Conservation (phyloP, 1,139 yeast species). For the Geotrichum cucujoidarum region DNA sequence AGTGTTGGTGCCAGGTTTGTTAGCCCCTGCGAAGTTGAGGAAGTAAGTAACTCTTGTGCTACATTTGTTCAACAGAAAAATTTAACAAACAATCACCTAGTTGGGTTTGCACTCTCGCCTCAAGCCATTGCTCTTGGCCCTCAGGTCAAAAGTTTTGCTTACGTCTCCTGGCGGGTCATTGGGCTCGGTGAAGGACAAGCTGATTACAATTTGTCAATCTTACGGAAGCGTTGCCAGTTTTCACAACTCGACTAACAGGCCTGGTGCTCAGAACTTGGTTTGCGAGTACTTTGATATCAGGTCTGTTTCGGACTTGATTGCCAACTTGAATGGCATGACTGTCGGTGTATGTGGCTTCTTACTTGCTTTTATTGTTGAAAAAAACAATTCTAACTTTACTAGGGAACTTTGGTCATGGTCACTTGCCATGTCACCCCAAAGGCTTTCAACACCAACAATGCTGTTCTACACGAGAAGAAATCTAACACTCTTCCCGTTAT, state of each 20-base stretch:
- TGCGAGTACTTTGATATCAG: conserved; percentile 40
- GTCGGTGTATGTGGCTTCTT: conserved; percentile 21
- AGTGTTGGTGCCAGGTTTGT: conserved; percentile 5
- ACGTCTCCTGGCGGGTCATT: conserved; percentile 4
- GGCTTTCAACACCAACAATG: background rate
- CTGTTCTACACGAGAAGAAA: background rate
- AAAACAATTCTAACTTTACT: too few species aligned
- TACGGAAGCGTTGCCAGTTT: conserved; percentile 10
- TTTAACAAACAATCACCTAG: background rate
- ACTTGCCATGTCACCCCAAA: background rate
- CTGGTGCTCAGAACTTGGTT: conserved; percentile 21
- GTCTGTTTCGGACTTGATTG: conserved; percentile 32
- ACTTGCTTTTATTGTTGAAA: too few species aligned
- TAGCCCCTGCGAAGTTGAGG: conserved; percentile 7
- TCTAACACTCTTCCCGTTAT: background rate
- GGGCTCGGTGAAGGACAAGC: background rate
- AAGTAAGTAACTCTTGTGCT: conserved; percentile 12
- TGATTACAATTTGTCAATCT: conserved; percentile 8
- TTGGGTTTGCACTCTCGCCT: background rate
- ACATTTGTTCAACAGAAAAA: too few species aligned
- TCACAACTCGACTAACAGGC: conserved; percentile 2
- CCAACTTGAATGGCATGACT: conserved; percentile 22
- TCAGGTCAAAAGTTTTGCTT: conserved; percentile 9
- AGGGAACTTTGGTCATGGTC: conserved; percentile 11
- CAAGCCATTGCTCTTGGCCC: conserved; percentile 11